Conservation (phyloP, 2,329 filamentous ascomycete genomes). For the Phialophora verrucosa region DNA sequence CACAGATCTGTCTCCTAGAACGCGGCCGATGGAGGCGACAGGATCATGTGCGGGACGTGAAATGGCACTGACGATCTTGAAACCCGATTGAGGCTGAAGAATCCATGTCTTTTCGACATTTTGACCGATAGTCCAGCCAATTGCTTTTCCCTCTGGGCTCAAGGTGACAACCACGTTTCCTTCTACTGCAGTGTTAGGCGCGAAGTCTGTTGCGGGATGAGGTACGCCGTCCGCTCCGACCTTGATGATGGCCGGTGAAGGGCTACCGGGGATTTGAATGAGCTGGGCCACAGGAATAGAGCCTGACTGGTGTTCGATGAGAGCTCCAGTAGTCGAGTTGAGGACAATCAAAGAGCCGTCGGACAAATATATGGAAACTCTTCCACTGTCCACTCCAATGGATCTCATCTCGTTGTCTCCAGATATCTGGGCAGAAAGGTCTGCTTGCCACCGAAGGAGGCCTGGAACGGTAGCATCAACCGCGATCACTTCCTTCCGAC, state of each 20-base stretch:
- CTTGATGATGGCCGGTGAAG: constrained; percentile 41
- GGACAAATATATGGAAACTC: constrained; percentile 64
- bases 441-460: constrained; percentile 73
- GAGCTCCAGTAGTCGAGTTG: constrained; percentile 51
- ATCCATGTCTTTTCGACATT: constrained; percentile 67
- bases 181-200: constrained; percentile 41
- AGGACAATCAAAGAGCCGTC: constrained; percentile 66
- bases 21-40: constrained; percentile 91
- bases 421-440: constrained; percentile 64
- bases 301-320: constrained; percentile 43
- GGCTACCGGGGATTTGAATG: constrained; percentile 34
- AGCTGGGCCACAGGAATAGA: constrained; percentile 30
- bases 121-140: constrained; percentile 51
- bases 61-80: constrained; percentile 72
- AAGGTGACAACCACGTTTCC: constrained; percentile 50
- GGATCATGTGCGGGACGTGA: constrained; percentile 77
- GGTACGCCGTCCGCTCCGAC: constrained; percentile 47
- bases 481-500: constrained; percentile 77
- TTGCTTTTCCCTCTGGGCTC: constrained; percentile 47
- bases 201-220: constrained; percentile 40
- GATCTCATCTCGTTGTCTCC: constrained; percentile 66
- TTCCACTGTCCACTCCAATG: constrained; percentile 66
- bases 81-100: constrained; percentile 69
- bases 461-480: constrained; percentile 78
- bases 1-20: constrained; percentile 88